These are phyloP conservation scores for Penicillium psychrosexuale DNA, from an alignment of 2,329 filamentous ascomycete species.

Conservation along the genomic window DNA sequence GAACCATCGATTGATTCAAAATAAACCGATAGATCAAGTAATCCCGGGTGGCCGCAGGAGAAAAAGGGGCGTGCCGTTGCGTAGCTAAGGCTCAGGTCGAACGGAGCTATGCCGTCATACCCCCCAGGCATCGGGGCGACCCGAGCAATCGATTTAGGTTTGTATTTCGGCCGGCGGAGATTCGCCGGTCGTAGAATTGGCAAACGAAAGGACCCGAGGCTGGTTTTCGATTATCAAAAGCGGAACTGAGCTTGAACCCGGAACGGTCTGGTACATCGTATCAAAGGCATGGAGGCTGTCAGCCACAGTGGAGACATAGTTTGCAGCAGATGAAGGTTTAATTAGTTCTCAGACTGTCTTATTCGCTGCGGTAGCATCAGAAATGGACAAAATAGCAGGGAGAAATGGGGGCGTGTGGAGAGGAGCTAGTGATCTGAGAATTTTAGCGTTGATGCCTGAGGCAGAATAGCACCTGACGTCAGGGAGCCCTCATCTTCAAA, in stretches of 20 bases:
- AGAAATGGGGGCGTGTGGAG: background rate
- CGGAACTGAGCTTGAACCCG: background rate
- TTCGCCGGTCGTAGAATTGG: background rate
- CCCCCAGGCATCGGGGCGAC: conserved; percentile 11
- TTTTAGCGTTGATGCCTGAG: conserved; percentile 6
- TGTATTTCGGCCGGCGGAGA: background rate
- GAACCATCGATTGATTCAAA: background rate
- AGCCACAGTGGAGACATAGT: background rate
- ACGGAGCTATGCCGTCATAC: conserved; percentile 22
- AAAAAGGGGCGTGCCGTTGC: background rate
- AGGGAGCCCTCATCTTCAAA: conserved; percentile 8
- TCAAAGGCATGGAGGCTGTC: background rate
- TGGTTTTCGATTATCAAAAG: background rate
- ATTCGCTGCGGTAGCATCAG: background rate
- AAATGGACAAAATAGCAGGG: background rate
- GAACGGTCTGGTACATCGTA: background rate
- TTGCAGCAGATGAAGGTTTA: background rate
- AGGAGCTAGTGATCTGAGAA: background rate
- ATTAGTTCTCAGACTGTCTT: background rate
- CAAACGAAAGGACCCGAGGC: background rate
- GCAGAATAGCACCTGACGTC: conserved; percentile 16
- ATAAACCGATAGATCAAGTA: background rate
- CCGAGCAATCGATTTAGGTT: conserved; percentile 7
- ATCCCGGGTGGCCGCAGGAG: background rate
- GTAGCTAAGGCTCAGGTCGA: conserved; percentile 17